Evolutionary conservation across 2,329 filamentous ascomycete genomes (phyloP).

Genomic region (Trichophyton schoenleinii): DNA sequence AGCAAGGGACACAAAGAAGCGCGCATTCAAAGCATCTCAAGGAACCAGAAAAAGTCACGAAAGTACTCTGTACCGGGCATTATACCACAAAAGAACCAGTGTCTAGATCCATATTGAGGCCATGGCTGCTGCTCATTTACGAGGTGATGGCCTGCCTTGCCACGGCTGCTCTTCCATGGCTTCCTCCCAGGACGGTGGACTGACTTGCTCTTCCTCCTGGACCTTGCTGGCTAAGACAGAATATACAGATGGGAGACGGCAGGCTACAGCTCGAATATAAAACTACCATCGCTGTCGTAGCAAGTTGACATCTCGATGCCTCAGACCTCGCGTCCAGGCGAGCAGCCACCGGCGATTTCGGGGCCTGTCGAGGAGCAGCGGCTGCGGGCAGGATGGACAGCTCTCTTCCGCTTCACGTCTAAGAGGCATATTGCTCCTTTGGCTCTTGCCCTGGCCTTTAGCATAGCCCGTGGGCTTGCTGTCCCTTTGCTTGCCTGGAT

Average conservation of each 20-base stretch:
- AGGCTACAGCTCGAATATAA: not conserved
- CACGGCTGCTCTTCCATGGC: not conserved
- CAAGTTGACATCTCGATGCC: not conserved
- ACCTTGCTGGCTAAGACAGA: not conserved
- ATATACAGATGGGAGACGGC: not conserved
- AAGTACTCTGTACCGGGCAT: not conserved
- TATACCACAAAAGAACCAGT: not conserved
- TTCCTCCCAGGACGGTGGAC: not conserved
- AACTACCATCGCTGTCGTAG: not conserved
- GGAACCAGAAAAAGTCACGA: not conserved
- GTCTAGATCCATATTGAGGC: not conserved
- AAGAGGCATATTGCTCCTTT: constrained; percentile 46
- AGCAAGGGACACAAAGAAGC: not conserved
- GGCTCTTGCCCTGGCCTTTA: constrained; percentile 41
- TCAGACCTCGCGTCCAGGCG: not conserved
- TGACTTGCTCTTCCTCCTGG: not conserved
- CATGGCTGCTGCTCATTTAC: not conserved
- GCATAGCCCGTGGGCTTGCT: constrained; percentile 48
- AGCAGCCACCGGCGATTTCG: not conserved
- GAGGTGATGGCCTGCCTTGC: not conserved
- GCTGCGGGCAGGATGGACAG: constrained; percentile 32
- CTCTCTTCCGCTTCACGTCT: constrained; percentile 63
- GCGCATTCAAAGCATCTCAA: not conserved
- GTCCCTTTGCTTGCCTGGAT: constrained; percentile 56
- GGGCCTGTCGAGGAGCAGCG: not conserved